phyloP scores from a whole-genome alignment of 345 rosid species.

The Corchorus olitorius region DNA sequence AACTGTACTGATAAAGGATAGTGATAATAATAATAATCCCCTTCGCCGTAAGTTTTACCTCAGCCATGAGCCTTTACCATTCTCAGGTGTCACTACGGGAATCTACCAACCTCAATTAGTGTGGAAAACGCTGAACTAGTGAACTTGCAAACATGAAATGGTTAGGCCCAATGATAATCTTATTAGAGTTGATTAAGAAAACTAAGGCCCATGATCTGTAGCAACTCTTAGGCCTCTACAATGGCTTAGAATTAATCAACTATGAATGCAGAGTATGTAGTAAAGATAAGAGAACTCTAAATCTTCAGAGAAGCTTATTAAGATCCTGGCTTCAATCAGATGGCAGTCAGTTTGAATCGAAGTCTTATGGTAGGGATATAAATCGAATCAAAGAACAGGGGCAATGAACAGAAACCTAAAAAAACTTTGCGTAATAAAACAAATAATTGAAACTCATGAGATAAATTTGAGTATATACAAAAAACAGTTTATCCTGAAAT shows the following conservation, averaged over 20 bases:
- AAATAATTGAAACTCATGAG: conserved; percentile 7
- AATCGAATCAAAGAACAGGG: neutral
- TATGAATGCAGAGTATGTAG: neutral
- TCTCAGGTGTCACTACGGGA: neutral
- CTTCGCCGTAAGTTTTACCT: neutral
- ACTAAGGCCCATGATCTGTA: no score
- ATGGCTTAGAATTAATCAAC: neutral
- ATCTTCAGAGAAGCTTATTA: neutral
- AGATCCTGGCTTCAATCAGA: neutral
- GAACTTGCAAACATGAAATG: neutral
- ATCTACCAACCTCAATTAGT: neutral
- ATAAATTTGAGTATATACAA: conserved; percentile 40
- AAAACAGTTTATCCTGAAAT: conserved; percentile 22
- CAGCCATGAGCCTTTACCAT: neutral
- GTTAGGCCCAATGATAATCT: no score
- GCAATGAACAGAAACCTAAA: neutral
- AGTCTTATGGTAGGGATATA: neutral
- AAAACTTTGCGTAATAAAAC: neutral
- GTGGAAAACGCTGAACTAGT: neutral
- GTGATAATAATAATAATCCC: no score
- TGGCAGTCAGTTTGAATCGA: neutral
- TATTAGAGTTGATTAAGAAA: no score
- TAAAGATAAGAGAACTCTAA: neutral
- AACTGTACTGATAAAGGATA: no score
- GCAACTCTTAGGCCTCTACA: no score